Evolutionary conservation across 2,329 filamentous ascomycete genomes (phyloP).

Genomic region (Ophiostoma ulmi): DNA sequence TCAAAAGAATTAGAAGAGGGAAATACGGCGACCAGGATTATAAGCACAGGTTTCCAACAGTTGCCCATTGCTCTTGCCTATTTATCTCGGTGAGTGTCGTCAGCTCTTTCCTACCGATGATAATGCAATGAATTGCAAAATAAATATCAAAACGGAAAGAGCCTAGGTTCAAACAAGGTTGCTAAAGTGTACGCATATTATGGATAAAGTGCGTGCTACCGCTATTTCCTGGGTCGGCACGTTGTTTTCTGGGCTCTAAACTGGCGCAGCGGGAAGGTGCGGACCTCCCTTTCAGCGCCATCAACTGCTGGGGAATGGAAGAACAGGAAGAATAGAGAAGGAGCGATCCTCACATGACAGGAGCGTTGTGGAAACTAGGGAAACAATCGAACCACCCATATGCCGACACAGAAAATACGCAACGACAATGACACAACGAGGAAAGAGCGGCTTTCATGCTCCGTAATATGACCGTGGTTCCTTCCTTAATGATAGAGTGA

Average conservation of each 20-base stretch:
- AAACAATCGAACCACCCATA: neutral
- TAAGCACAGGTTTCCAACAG: neutral
- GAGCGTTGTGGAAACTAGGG: neutral
- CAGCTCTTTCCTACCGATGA: neutral
- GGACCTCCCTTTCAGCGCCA: conserved; percentile 16
- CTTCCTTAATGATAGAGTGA: neutral
- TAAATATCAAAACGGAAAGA: neutral
- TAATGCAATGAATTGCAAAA: neutral
- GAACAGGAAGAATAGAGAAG: neutral
- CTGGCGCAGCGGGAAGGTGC: conserved; percentile 22
- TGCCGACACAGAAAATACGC: neutral
- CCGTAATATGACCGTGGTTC: neutral
- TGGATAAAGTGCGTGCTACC: conserved; percentile 6
- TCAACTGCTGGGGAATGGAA: conserved; percentile 14
- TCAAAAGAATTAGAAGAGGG: too few species aligned
- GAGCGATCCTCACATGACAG: neutral
- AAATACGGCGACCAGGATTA: too few species aligned
- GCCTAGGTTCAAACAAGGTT: neutral
- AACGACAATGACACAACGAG: neutral
- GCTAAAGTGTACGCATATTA: conserved; percentile 4
- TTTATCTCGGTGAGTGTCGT: conserved; percentile 8
- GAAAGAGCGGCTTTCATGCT: neutral
- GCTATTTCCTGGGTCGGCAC: conserved; percentile 8
- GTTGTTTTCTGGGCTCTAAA: neutral
- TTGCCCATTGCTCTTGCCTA: neutral